Conservation (phyloP, 2,329 filamentous ascomycete species). For the Colletotrichum nymphaeae region DNA sequence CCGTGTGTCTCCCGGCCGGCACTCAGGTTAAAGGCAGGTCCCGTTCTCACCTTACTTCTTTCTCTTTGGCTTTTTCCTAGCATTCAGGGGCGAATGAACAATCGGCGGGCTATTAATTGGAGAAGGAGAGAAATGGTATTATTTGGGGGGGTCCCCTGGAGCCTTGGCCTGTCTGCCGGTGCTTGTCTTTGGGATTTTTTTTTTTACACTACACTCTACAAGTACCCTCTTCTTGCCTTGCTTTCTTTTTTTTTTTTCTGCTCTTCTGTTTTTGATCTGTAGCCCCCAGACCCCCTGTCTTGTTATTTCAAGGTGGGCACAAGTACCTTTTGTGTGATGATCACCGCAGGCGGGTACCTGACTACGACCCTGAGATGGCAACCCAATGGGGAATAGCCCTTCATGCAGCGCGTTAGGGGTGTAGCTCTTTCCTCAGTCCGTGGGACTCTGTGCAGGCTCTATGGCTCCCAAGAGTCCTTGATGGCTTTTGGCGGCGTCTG, state of each 20-base stretch:
- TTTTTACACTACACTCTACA: neutral
- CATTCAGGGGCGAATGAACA: slow-evolving; percentile 34
- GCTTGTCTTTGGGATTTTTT: slow-evolving; percentile 15
- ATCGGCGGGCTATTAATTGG: slow-evolving; percentile 32
- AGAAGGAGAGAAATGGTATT: slow-evolving; percentile 33
- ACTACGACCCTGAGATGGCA: slow-evolving; percentile 10
- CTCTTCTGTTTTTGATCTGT: slow-evolving; percentile 10
- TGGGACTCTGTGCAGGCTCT: slow-evolving; percentile 15
- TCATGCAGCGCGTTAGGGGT: slow-evolving; percentile 29
- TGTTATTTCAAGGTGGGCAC: neutral
- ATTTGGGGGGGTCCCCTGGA: slow-evolving; percentile 29
- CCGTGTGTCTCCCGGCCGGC: too few relatives aligned
- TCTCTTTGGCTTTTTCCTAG: slow-evolving; percentile 3
- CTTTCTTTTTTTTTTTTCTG: slow-evolving; percentile 1
- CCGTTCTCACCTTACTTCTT: neutral
- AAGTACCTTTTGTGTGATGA: slow-evolving; percentile 35
- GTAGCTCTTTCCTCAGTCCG: slow-evolving; percentile 15
- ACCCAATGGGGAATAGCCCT: slow-evolving; percentile 29
- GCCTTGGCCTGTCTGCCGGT: slow-evolving; percentile 24
- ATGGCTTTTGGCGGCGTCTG: slow-evolving; percentile 29
- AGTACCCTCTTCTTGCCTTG: slow-evolving; percentile 1
- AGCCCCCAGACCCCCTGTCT: slow-evolving; percentile 10
- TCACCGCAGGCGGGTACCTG: slow-evolving; percentile 35
- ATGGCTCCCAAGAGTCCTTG: neutral
- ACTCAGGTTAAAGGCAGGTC: slow-evolving; percentile 23